Base-by-base conservation (phyloP, 192 early-diverging fungal species). In the Coemansia sp. region DNA sequence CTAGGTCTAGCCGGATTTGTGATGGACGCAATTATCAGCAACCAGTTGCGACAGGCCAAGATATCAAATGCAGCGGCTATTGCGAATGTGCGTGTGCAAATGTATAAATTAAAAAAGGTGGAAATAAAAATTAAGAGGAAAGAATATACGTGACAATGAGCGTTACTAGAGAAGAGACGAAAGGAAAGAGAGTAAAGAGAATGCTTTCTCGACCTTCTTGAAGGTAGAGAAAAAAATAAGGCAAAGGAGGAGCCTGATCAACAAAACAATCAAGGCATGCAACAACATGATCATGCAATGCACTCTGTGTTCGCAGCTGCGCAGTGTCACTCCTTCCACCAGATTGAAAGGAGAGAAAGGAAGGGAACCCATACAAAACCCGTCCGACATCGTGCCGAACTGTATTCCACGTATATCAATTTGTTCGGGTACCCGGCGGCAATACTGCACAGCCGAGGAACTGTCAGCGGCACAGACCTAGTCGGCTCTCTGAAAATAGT, bases 401-500 rank as follows among this genome's bases (percentile, higher is more conserved):
- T 32, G 32, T 32, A 32, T 32, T 32, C 32, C 32, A 32, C 32
- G 32, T 32, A 4, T 32, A 32, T 32, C 32, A 32, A 32, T 4
- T 4, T 32, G 32, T 32, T 32, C 4, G 32, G 32, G 32, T 32
- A 32, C 4, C 32, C 32, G 32, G 32, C 32, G 32, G 32, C 32
- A 32, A 32, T 32, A 32, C 32, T 32, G 32, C 32, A 32, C 32
- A 32, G 32, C 32, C 32, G 32, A 32, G 32, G 32, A 32, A 4
- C 32, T 50, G 19, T 50, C 56, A 37, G 32, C 16, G 13, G 16
- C 10, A 37, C 9, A 18, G n/a, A 44, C 18, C 45, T 63, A 63
- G 43, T 23, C 18, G 26, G 47, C 48, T 16, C 63, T 15, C 23
- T 50, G 63, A 3, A 64, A 10, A 37, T 64, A 64, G 16, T 49